phyloP scores from a whole-genome alignment of 768 basidiomycete species.

The Astraeus odoratus region DNA sequence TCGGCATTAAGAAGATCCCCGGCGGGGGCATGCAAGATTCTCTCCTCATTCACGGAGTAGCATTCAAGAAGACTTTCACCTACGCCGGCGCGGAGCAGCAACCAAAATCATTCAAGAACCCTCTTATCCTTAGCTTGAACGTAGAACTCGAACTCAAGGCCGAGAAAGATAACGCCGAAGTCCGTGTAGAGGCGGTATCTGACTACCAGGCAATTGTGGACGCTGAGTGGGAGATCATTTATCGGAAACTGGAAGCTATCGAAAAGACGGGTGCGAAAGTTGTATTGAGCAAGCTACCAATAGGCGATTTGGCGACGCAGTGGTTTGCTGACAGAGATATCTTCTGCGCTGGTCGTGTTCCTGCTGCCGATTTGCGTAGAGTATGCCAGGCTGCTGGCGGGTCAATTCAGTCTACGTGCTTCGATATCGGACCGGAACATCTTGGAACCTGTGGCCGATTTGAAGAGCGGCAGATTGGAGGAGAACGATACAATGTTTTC shows the following conservation, averaged over 20 bases:
- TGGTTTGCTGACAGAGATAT: slow-evolving; percentile 99
- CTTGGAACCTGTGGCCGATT: slow-evolving; percentile 91
- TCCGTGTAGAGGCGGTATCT: slow-evolving; percentile 91
- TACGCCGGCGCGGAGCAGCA: slow-evolving; percentile 99
- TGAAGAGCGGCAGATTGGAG: slow-evolving; percentile 93
- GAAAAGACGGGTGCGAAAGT: slow-evolving; percentile 96
- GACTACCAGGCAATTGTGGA: slow-evolving; percentile 99
- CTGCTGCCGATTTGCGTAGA: slow-evolving; percentile 81
- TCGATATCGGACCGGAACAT: slow-evolving; percentile 85
- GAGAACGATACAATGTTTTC: slow-evolving; percentile 94
- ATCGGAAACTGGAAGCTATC: slow-evolving; percentile 92
- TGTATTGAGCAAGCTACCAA: slow-evolving; percentile 95
- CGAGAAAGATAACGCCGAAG: slow-evolving; percentile 98
- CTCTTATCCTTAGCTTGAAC: slow-evolving; percentile 89
- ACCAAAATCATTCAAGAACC: slow-evolving; percentile 85
- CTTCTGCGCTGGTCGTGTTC: slow-evolving; percentile 96
- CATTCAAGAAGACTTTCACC: slow-evolving; percentile 99
- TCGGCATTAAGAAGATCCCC: slow-evolving; percentile 96
- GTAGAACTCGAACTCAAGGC: slow-evolving; percentile 98
- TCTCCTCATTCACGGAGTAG: slow-evolving; percentile 79
- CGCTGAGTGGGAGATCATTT: slow-evolving; percentile 99
- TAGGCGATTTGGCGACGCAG: slow-evolving; percentile 97
- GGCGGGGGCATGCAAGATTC: slow-evolving; percentile 99
- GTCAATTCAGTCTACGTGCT: slow-evolving; percentile 89
- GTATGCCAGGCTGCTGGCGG: slow-evolving; percentile 97